phyloP scores from a whole-genome alignment of 192 early-diverging fungal species.

The Coemansia brasiliensis region DNA sequence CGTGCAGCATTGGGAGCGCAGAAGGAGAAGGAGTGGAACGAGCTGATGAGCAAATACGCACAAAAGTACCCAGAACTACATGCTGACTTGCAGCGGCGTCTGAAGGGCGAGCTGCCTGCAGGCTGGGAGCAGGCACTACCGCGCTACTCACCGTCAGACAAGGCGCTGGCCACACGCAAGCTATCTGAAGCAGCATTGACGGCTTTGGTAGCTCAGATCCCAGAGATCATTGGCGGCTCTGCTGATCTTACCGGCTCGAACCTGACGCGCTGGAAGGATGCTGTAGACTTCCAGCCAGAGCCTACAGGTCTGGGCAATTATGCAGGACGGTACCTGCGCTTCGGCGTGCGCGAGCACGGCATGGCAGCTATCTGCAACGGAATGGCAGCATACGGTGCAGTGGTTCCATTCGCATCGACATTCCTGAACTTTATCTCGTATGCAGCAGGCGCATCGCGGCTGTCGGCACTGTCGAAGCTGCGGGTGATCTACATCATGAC shows the following conservation, averaged over 20 bases:
- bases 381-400: constrained; percentile 78
- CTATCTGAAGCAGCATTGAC: constrained; percentile 83
- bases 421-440: constrained; percentile 94
- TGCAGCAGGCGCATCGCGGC: constrained; percentile 81
- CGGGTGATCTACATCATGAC: constrained; percentile 97
- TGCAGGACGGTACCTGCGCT: constrained; percentile 87
- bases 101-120: constrained; percentile 70
- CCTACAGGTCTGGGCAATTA: constrained; percentile 74
- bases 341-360: constrained; percentile 96
- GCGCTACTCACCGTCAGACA: constrained; percentile 76
- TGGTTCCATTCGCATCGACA: constrained; percentile 82
- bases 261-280: constrained; percentile 91
- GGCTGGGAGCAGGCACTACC: constrained; percentile 75
- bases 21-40: constrained; percentile 74
- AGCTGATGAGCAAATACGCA: constrained; percentile 69
- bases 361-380: constrained; percentile 96
- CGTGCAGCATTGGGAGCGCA: constrained; percentile 63
- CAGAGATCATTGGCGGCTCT: constrained; percentile 91
- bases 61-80: constrained; percentile 66
- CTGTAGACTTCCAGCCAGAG: constrained; percentile 89
- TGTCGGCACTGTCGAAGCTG: constrained; percentile 84
- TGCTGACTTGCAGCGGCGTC: constrained; percentile 73
- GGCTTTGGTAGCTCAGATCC: constrained; percentile 72
- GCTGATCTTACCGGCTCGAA: constrained; percentile 97
- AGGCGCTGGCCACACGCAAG: constrained; percentile 85